Evolutionary conservation across 2,329 filamentous ascomycete species (phyloP).

Genomic region (Neophaeococcomyces aloes): DNA sequence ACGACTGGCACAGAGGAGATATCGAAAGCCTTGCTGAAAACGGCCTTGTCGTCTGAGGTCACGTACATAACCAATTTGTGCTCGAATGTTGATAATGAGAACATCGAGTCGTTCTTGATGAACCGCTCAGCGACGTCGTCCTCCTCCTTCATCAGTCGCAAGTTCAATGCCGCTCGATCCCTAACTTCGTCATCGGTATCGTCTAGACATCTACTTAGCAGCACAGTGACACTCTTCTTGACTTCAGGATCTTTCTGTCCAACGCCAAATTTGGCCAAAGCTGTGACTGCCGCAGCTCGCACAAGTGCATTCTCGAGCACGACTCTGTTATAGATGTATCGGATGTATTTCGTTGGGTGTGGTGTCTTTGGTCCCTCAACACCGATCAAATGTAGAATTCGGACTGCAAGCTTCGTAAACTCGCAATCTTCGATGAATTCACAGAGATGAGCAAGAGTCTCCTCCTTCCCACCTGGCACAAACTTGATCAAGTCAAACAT

Average conservation of each 20-base stretch:
- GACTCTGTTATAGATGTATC: conserved; percentile 98
- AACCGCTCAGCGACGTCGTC: conserved; percentile 78
- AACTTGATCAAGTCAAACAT: conserved; percentile 99
- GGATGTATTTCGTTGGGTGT: conserved; percentile 95
- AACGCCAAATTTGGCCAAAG: conserved; percentile 92
- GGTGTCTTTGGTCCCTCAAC: conserved; percentile 90
- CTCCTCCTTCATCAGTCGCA: conserved; percentile 84
- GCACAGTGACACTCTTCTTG: conserved; percentile 86
- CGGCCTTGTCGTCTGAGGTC: conserved; percentile 77
- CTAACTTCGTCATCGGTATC: conserved; percentile 96
- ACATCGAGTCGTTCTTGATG: conserved; percentile 95
- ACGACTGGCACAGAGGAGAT: conserved; percentile 84
- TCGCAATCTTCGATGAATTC: conserved; percentile 99
- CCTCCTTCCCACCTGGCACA: conserved; percentile 73
- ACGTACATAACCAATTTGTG: conserved; percentile 97
- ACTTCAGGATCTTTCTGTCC: conserved; percentile 93
- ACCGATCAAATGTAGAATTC: conserved; percentile 87
- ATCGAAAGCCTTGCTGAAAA: conserved; percentile 79
- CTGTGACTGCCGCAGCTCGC: conserved; percentile 86
- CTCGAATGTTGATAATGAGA: conserved; percentile 86
- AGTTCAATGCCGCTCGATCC: conserved; percentile 84
- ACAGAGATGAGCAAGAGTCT: conserved; percentile 85
- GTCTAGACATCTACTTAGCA: conserved; percentile 86
- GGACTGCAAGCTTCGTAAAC: conserved; percentile 93
- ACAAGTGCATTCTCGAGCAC: conserved; percentile 96